Percentiles rank a stretch among this genome's conserved stretches.
These are phyloP conservation scores for Penicillium odoratum DNA, from an alignment of 495 filamentous ascomycete species.

Conservation along the genomic window DNA sequence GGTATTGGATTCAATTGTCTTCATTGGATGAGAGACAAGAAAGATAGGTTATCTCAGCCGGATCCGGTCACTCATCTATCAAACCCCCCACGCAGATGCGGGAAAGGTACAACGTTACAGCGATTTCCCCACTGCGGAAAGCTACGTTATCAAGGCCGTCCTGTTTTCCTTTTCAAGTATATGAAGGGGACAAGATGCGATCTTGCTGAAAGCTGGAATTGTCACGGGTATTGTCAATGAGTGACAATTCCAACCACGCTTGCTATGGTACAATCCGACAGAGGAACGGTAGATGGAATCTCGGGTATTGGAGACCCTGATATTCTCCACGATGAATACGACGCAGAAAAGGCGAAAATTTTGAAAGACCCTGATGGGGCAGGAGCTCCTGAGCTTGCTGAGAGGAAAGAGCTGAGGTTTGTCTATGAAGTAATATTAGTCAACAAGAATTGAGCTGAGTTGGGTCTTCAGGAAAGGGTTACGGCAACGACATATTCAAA, in stretches of 20 bases:
- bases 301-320: not conserved
- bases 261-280: not conserved
- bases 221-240: too few relatives aligned
- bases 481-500: conserved; percentile 36
- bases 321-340: not conserved
- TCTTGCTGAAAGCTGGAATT: too few relatives aligned
- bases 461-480: conserved; percentile 15
- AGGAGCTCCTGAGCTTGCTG: conserved; percentile 5
- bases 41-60: too few relatives aligned
- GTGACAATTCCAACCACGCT: not conserved
- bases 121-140: too few relatives aligned
- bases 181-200: too few relatives aligned
- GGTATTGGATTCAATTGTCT: too few relatives aligned
- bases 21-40: too few relatives aligned
- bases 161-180: too few relatives aligned
- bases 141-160: too few relatives aligned
- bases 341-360: not conserved
- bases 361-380: conserved; percentile 1
- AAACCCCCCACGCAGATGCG: too few relatives aligned
- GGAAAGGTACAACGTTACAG: too few relatives aligned
- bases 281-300: not conserved
- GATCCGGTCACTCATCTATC: too few relatives aligned
- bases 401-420: conserved; percentile 5
- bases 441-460: not conserved
- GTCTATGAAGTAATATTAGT: not conserved